These are phyloP conservation scores for Stachybotrys echinatus DNA, from an alignment of 2,329 filamentous ascomycete genomes.

Conservation along the genomic window DNA sequence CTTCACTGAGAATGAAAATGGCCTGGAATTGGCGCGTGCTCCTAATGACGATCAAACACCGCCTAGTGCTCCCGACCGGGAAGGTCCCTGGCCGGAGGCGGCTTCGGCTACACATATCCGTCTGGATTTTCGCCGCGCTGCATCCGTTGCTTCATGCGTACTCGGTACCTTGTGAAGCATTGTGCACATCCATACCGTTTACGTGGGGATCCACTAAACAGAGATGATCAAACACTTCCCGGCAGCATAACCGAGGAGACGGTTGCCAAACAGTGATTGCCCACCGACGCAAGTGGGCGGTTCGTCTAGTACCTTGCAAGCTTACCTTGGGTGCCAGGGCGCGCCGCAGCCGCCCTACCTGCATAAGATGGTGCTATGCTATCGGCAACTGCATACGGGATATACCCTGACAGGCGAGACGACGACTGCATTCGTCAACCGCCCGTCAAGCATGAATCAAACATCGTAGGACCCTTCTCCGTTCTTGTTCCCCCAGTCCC, in stretches of 20 bases:
- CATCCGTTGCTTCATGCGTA: not conserved
- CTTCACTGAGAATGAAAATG: not conserved
- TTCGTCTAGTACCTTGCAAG: too few species aligned
- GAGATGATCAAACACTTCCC: not conserved
- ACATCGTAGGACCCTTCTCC: too few species aligned
- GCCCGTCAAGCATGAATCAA: too few species aligned
- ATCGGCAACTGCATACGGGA: too few species aligned
- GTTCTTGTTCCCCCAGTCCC: too few species aligned
- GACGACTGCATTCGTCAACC: too few species aligned
- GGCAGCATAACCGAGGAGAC: not conserved
- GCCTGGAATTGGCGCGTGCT: not conserved
- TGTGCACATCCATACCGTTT: not conserved
- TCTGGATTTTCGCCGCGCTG: not conserved
- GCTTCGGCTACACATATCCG: not conserved
- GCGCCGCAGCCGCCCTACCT: too few species aligned
- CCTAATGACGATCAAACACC: not conserved
- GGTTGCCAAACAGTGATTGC: not conserved
- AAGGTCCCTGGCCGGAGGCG: not conserved
- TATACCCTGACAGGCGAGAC: too few species aligned
- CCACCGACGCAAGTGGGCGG: too few species aligned
- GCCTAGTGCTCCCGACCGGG: not conserved
- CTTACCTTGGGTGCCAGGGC: too few species aligned
- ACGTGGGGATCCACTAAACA: not conserved
- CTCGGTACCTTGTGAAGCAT: too few species aligned
- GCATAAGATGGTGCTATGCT: too few species aligned